These are phyloP conservation scores for Grosmannia huntii DNA, from an alignment of 2,329 filamentous ascomycete species.

Conservation along the genomic window DNA sequence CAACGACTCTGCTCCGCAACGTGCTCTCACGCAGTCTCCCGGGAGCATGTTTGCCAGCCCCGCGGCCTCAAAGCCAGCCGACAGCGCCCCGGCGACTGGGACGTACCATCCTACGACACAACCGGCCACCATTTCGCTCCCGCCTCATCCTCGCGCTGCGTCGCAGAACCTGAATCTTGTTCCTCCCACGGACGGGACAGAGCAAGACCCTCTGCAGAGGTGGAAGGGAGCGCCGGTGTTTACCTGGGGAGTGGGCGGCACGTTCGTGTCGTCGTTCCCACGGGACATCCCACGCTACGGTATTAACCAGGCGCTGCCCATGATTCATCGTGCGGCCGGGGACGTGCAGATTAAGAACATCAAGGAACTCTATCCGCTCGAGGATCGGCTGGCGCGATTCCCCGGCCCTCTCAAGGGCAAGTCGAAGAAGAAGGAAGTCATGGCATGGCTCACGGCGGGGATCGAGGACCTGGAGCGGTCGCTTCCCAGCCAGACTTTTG, in stretches of 20 bases:
- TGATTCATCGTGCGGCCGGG: constrained; percentile 70
- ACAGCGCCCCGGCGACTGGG: too few relatives aligned
- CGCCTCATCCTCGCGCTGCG: constrained; percentile 31
- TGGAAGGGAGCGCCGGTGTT: constrained; percentile 88
- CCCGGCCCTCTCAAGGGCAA: constrained; percentile 83
- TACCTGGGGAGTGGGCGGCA: constrained; percentile 77
- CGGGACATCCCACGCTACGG: constrained; percentile 79
- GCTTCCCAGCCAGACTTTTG: constrained; percentile 34
- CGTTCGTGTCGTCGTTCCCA: constrained; percentile 73
- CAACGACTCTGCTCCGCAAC: constrained; percentile 35
- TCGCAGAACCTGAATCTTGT: constrained; percentile 46
- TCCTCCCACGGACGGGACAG: constrained; percentile 50
- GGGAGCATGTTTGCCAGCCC: constrained; percentile 30
- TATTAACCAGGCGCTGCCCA: constrained; percentile 57
- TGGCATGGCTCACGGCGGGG: constrained; percentile 65
- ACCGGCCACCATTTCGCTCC: neutral
- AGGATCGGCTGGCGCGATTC: constrained; percentile 65
- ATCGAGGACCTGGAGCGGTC: constrained; percentile 61
- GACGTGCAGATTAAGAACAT: constrained; percentile 67
- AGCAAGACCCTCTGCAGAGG: constrained; percentile 66
- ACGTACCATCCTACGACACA: too few relatives aligned
- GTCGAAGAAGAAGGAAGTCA: constrained; percentile 86
- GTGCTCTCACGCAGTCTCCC: constrained; percentile 52
- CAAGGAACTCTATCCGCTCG: constrained; percentile 58
- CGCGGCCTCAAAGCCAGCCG: constrained; percentile 19